These are phyloP conservation scores for Phytophthora fragariae DNA, from an alignment of 352 stramenopile genomes.

Conservation along the genomic window DNA sequence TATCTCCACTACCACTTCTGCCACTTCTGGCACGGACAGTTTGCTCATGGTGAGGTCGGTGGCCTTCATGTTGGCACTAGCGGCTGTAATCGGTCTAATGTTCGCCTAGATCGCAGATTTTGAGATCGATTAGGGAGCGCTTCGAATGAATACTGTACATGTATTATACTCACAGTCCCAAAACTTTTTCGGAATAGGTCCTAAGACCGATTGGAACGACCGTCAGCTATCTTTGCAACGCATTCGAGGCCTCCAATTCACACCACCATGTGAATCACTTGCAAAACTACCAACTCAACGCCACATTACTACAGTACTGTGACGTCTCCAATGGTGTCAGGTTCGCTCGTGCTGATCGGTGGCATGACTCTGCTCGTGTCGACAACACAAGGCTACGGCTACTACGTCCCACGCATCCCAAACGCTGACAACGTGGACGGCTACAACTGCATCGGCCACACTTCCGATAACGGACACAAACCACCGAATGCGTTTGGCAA, in stretches of 20 bases:
- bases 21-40: conserved; percentile 1
- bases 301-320: neutral
- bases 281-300: neutral
- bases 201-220: too few relatives aligned
- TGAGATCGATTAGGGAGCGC: neutral
- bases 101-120: conserved; percentile 5
- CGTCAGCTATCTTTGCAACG: too few relatives aligned
- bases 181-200: too few relatives aligned
- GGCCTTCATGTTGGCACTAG: conserved; percentile 2
- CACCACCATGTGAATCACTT: neutral
- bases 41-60: neutral
- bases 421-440: neutral
- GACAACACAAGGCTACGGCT: neutral
- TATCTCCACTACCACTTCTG: neutral
- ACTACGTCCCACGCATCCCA: neutral
- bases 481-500: neutral
- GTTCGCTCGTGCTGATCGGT: neutral
- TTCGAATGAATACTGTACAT: neutral
- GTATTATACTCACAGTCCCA: too few relatives aligned
- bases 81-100: conserved; percentile 3
- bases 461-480: neutral
- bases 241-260: too few relatives aligned
- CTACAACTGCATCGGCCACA: neutral
- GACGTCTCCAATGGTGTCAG: neutral
- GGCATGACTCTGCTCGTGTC: neutral